A percentile compares a stretch with the other conserved stretches of the same genome.
These are phyloP conservation scores for Candolleomyces efflorescens DNA, from an alignment of 768 basidiomycete genomes.

Conservation along the genomic window DNA sequence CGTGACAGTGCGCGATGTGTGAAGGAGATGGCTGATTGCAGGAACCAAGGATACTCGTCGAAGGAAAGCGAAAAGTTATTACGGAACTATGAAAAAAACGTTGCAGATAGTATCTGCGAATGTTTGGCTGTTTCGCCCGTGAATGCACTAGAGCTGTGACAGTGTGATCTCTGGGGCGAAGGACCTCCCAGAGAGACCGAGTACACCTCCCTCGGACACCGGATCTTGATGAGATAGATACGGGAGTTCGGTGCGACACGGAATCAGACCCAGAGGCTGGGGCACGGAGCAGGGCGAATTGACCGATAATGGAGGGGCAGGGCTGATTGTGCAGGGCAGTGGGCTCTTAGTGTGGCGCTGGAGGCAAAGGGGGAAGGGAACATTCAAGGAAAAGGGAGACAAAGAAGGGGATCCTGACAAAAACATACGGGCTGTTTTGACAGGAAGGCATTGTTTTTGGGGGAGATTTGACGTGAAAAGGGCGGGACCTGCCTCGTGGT, in stretches of 20 bases:
- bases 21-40: conserved; percentile 10
- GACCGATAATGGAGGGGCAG: conserved; percentile 2
- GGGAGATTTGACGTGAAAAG: conserved; percentile 5
- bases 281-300: conserved; percentile 7
- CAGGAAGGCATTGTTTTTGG: conserved; percentile 9
- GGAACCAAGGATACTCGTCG: conserved; percentile 1
- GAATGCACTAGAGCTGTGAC: conserved; percentile 1
- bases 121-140: conserved; percentile 18
- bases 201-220: conserved; percentile 25
- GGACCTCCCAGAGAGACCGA: conserved; percentile 26
- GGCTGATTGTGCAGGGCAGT: background rate
- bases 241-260: conserved; percentile 26
- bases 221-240: conserved; percentile 39
- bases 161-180: conserved; percentile 10
- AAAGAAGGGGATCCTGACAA: conserved; percentile 4
- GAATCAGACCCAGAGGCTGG: conserved; percentile 7
- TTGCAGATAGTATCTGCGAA: conserved; percentile 22
- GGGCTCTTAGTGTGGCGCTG: conserved; percentile 7
- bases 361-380: conserved; percentile 1
- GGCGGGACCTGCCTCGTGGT: conserved; percentile 18
- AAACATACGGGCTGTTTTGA: conserved; percentile 5
- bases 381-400: background rate
- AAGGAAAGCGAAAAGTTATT: conserved; percentile 1
- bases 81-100: conserved; percentile 44
- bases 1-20: background rate